These are phyloP conservation scores for Acorus calamus DNA, from an alignment of 106 monocot species.

Conservation along the genomic window DNA sequence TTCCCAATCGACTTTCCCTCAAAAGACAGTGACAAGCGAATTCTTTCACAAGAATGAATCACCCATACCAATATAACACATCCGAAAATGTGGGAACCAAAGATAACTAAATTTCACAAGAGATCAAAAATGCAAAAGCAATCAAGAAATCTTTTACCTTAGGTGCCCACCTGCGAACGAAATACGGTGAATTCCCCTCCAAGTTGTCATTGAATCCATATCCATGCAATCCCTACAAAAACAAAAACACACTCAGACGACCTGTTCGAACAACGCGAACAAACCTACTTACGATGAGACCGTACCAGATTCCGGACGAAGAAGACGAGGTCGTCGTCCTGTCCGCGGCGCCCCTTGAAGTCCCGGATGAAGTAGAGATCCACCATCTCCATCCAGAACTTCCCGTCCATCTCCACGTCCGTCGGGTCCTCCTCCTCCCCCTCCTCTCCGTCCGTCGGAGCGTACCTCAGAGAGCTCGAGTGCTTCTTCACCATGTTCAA, in stretches of 20 bases:
- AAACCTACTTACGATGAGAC: neutral
- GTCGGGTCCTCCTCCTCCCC: slow-evolving; percentile 47
- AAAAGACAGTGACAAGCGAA: no score
- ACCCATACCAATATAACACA: no score
- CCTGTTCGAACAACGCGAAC: neutral
- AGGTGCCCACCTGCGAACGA: slow-evolving; percentile 87
- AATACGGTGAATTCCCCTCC: slow-evolving; percentile 60
- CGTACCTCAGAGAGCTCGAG: slow-evolving; percentile 58
- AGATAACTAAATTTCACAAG: neutral
- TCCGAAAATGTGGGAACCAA: neutral
- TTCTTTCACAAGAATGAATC: no score
- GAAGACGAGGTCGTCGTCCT: slow-evolving; percentile 91
- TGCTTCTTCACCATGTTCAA: slow-evolving; percentile 88
- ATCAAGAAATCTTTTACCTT: slow-evolving; percentile 31
- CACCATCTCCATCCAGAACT: slow-evolving; percentile 78
- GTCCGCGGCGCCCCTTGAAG: slow-evolving; percentile 21
- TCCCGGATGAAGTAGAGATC: slow-evolving; percentile 68
- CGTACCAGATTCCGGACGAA: slow-evolving; percentile 78
- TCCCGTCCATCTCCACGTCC: slow-evolving; percentile 54
- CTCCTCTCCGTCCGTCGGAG: slow-evolving; percentile 6
- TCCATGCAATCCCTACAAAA: slow-evolving; percentile 54
- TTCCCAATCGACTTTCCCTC: no score
- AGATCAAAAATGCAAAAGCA: neutral
- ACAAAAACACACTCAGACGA: neutral
- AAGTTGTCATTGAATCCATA: slow-evolving; percentile 70